Conservation (phyloP, 768 basidiomycete species). For the Guyanaporus albipodus region DNA sequence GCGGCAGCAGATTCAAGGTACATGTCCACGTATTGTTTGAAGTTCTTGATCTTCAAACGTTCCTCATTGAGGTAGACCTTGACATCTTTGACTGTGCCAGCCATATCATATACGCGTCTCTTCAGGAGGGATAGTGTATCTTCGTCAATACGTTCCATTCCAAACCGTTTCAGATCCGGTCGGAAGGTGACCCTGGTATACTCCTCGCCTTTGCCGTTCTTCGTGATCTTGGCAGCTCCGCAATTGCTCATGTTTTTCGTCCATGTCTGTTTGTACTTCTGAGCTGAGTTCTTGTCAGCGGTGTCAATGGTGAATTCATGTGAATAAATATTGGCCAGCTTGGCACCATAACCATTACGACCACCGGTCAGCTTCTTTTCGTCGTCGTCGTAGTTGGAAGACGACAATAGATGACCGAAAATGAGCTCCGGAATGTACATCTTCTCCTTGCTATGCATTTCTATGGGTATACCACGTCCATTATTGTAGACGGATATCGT, state of each 20-base stretch:
- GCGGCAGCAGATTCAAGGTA: slow-evolving; percentile 78
- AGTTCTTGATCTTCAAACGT: slow-evolving; percentile 86
- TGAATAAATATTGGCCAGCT: slow-evolving; percentile 97
- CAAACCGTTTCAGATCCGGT: slow-evolving; percentile 89
- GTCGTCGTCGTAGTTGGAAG: slow-evolving; percentile 97
- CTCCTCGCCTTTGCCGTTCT: slow-evolving; percentile 82
- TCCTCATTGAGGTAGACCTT: slow-evolving; percentile 95
- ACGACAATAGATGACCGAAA: slow-evolving; percentile 91
- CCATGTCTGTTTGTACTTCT: slow-evolving; percentile 97
- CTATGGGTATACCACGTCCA: slow-evolving; percentile 93
- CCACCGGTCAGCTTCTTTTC: slow-evolving; percentile 99
- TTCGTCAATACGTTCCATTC: slow-evolving; percentile 86
- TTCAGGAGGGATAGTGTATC: slow-evolving; percentile 86
- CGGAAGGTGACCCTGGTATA: slow-evolving; percentile 91
- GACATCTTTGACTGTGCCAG: slow-evolving; percentile 89
- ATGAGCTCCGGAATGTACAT: slow-evolving; percentile 97
- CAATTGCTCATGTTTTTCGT: slow-evolving; percentile 89
- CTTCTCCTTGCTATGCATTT: slow-evolving; percentile 89
- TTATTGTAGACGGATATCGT: slow-evolving; percentile 94
- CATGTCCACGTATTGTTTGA: slow-evolving; percentile 96
- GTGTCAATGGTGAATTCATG: slow-evolving; percentile 95
- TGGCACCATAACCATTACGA: slow-evolving; percentile 97
- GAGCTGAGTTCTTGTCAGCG: slow-evolving; percentile 76
- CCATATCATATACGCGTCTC: slow-evolving; percentile 95
- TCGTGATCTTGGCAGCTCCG: slow-evolving; percentile 89